Evolutionary conservation across 2,329 filamentous ascomycete genomes (phyloP).

Genomic region (Cladophialophora carrionii): DNA sequence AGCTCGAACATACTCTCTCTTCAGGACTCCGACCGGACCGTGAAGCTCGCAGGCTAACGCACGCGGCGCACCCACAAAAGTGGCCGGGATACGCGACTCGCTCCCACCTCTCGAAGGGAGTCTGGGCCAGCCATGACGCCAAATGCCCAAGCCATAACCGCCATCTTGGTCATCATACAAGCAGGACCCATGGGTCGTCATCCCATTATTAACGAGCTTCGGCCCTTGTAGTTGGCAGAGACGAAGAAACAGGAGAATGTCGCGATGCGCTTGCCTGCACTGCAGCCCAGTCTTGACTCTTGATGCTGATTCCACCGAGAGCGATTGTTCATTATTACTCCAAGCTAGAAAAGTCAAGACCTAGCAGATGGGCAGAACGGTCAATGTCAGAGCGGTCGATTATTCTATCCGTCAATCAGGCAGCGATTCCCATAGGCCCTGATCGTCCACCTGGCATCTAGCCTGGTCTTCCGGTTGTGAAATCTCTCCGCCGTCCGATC

Average conservation of each 20-base stretch:
- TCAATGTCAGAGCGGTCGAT: neutral
- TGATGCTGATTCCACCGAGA: neutral
- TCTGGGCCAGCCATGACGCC: constrained; percentile 23
- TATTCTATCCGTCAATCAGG: neutral
- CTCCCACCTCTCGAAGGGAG: constrained; percentile 48
- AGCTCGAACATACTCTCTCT: constrained; percentile 15
- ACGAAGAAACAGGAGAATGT: neutral
- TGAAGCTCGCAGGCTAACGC: constrained; percentile 21
- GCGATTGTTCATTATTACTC: neutral
- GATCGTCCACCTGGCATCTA: neutral
- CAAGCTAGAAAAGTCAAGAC: neutral
- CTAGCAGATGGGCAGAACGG: neutral
- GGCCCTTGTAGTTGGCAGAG: neutral
- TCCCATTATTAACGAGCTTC: neutral
- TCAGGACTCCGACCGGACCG: constrained; percentile 21
- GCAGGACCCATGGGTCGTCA: neutral
- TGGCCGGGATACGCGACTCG: constrained; percentile 39
- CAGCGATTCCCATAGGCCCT: neutral
- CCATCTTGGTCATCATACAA: constrained; percentile 25
- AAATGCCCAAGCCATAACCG: constrained; percentile 31
- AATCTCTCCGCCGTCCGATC: neutral
- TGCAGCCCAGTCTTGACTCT: neutral
- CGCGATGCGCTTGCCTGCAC: constrained; percentile 7
- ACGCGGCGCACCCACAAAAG: constrained; percentile 41
- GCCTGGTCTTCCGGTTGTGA: neutral